Percentiles rank a stretch among this genome's conserved stretches.
phyloP scores from a whole-genome alignment of 129 eudicot genomes.

The Tanacetum coccineum region DNA sequence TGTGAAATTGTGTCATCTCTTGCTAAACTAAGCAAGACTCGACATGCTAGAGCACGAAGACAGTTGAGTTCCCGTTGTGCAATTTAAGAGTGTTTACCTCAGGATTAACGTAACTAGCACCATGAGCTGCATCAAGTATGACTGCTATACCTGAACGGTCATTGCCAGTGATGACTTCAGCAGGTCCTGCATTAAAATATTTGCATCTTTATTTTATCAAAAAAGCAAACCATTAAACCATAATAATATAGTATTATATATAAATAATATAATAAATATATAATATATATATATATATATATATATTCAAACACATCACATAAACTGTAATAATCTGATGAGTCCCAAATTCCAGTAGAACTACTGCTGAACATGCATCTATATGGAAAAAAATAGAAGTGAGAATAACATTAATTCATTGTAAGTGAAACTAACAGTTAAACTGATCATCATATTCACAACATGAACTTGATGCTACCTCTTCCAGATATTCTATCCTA shows the following conservation, averaged over 20 bases:
- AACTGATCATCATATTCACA: slow-evolving; percentile 14
- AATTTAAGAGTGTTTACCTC: no score
- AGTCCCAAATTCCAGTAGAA: slow-evolving; percentile 18
- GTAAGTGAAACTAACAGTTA: not conserved
- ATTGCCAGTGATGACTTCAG: slow-evolving; percentile 11
- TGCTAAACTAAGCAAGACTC: no score
- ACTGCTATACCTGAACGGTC: no score
- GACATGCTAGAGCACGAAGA: no score
- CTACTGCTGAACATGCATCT: slow-evolving; percentile 17
- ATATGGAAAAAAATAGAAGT: not conserved
- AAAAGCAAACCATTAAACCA: not conserved
- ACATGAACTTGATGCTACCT: not conserved
- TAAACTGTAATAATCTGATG: slow-evolving; percentile 17
- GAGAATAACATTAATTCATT: not conserved
- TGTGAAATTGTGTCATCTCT: no score
- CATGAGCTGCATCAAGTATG: no score
- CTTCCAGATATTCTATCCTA: not conserved
- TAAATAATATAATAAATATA: no score
- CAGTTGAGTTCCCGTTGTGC: no score
- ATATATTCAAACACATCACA: not conserved
- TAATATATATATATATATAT: no score
- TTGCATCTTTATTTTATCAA: slow-evolving; percentile 3
- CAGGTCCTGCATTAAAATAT: not conserved
- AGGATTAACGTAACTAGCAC: no score
- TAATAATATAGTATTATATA: no score